Evolutionary conservation across 805 yeast genomes (phyloP).

Genomic region (Wickerhamiella kazuoi): DNA sequence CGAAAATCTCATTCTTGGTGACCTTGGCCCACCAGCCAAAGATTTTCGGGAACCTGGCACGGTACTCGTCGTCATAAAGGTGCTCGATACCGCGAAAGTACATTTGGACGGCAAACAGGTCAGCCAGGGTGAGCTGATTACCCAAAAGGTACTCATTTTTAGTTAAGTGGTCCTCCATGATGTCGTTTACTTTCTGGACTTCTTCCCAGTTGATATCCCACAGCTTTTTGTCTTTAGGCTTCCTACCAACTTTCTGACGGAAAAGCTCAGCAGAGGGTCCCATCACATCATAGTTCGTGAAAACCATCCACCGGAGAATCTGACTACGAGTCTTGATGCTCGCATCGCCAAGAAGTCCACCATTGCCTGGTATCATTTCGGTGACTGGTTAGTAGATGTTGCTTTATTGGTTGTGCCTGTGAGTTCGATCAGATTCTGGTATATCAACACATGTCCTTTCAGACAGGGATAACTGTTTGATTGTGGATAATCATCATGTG

Average conservation of each 20-base stretch:
- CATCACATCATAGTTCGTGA: slow-evolving; percentile 48
- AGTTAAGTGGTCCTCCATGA: slow-evolving; percentile 30
- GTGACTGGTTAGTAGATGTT: background rate
- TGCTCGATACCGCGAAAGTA: slow-evolving; percentile 36
- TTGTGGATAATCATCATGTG: slow-evolving; percentile 18
- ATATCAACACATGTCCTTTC: slow-evolving; percentile 19
- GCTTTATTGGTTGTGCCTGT: background rate
- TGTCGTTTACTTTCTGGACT: slow-evolving; percentile 25
- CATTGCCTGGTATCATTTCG: slow-evolving; percentile 16
- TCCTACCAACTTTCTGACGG: slow-evolving; percentile 42
- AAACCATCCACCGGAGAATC: slow-evolving; percentile 62
- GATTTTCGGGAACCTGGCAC: slow-evolving; percentile 40
- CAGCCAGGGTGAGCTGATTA: slow-evolving; percentile 50
- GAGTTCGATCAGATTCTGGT: background rate
- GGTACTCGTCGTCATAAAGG: slow-evolving; percentile 50
- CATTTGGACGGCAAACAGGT: slow-evolving; percentile 35
- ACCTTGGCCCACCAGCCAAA: slow-evolving; percentile 58
- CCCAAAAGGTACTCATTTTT: slow-evolving; percentile 53
- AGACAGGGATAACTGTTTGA: slow-evolving; percentile 29
- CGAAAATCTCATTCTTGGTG: slow-evolving; percentile 28
- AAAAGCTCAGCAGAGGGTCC: slow-evolving; percentile 31
- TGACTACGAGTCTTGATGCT: slow-evolving; percentile 39
- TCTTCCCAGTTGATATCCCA: slow-evolving; percentile 31
- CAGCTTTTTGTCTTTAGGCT: slow-evolving; percentile 61
- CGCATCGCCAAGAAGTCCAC: slow-evolving; percentile 43